Evolutionary conservation across 371 early-diverging fungal genomes (phyloP).

Genomic region (Zopfochytrium polystomum): DNA sequence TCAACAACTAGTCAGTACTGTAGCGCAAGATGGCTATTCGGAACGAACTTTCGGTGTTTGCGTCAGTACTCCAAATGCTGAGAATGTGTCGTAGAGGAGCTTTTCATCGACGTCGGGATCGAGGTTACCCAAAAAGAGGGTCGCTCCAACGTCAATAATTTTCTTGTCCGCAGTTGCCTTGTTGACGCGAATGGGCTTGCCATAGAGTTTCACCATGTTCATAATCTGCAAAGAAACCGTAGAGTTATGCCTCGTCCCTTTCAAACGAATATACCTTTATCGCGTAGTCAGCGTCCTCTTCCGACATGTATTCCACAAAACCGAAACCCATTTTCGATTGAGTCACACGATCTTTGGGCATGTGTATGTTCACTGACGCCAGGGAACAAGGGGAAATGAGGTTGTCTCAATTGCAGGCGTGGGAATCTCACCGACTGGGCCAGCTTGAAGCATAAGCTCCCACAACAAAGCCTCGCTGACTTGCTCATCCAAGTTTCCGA

Average conservation of each 20-base stretch:
- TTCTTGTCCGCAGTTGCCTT: conserved; percentile 90
- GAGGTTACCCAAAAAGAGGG: conserved; percentile 93
- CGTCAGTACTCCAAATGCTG: conserved; percentile 87
- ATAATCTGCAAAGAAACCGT: conserved; percentile 57
- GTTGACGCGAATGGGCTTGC: conserved; percentile 94
- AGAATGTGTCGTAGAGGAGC: conserved; percentile 92
- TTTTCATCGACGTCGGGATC: conserved; percentile 94
- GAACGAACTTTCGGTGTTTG: conserved; percentile 81
- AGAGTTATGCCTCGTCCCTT: background rate
- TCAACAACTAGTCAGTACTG: conserved; percentile 25
- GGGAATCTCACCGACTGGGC: conserved; percentile 75
- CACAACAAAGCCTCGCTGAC: conserved; percentile 90
- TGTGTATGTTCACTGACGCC: conserved; percentile 78
- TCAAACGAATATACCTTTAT: conserved; percentile 56
- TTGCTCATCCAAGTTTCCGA: conserved; percentile 95
- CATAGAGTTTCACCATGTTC: conserved; percentile 93
- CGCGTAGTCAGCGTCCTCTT: conserved; percentile 96
- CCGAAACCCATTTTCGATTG: conserved; percentile 92
- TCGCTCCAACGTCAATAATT: conserved; percentile 93
- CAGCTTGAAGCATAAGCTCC: conserved; percentile 98
- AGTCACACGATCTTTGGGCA: conserved; percentile 97
- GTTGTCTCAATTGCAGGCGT: background rate
- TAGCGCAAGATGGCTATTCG: background rate
- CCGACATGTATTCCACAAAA: conserved; percentile 90
- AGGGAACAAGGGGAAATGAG: background rate